Base-by-base conservation (phyloP, 1,139 yeast species). In the Pichia sp. region DNA sequence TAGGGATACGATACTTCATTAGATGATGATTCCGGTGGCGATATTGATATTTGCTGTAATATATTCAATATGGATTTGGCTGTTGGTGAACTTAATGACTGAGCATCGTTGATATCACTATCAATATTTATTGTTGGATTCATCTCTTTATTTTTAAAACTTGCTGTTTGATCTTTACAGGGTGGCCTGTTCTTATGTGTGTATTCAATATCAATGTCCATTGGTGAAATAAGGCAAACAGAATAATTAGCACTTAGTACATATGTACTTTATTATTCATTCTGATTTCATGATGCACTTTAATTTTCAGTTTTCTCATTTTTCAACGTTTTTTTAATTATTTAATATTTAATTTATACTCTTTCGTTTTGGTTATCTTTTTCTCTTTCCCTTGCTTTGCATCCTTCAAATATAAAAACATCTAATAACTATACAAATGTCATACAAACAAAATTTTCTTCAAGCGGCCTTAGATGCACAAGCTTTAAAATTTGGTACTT, bases 401-500 rank as follows among this genome's bases (percentile, higher is more conserved):
- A 22, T 22, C 25, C 13, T 29, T 16, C 28, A 3, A 14, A 5
- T 5, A 8, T 25, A 13, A 4, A 16, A 30, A 14, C 25, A 22
- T 16, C 18, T 7, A 14, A 42, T 9, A 19, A 19, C 41, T 11
- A 36, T 18, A 34, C 41, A 36, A 31, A 58, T 58, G 59, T 52
- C 57, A 8, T 64, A 64, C 59, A 65, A 67, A 45, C 46, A 53
- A 30, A 51, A 79, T 66, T 88, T 90, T 66, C 76, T 91, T 54
- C 87, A 88, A 64, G 78, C 83, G 60, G 96, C 98, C 30, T 74
- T 90, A 59, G 87, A 84, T 62, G 80, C 87, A 51, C 74, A 84
- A 59, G 96, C 97, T 13, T 77, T 91, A 62, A 81, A 83, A 65
- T 93, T 93, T 66, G 98, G 98, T 50, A 72, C 79, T 50, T 93